Evolutionary conservation across 2,329 filamentous ascomycete species (phyloP).

Genomic region (Talaromyces sp.): DNA sequence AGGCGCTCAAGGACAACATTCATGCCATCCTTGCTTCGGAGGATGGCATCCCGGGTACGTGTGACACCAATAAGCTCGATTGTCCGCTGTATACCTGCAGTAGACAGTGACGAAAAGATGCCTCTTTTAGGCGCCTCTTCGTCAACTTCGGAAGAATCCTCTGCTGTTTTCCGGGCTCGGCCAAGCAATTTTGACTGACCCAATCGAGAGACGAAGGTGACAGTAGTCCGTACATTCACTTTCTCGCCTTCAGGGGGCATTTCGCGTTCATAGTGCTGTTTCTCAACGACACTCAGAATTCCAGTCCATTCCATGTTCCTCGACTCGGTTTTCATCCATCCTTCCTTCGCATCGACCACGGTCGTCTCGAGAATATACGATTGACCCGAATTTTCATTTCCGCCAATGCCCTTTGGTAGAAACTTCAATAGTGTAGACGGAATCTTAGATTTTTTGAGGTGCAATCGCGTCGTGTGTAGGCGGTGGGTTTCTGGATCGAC

Average conservation of each 20-base stretch:
- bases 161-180: slow-evolving; percentile 31
- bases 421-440: slow-evolving; percentile 60
- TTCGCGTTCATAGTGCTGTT: slow-evolving; percentile 53
- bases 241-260: slow-evolving; percentile 33
- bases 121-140: slow-evolving; percentile 53
- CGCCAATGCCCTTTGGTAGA: slow-evolving; percentile 57
- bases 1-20: slow-evolving; percentile 62
- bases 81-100: slow-evolving; percentile 58
- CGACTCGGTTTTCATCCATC: slow-evolving; percentile 64
- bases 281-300: slow-evolving; percentile 61
- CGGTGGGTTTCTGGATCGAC: slow-evolving; percentile 59
- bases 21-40: slow-evolving; percentile 64
- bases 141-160: slow-evolving; percentile 42
- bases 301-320: slow-evolving; percentile 65
- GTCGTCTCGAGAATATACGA: slow-evolving; percentile 63
- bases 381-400: slow-evolving; percentile 57
- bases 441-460: slow-evolving; percentile 62
- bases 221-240: slow-evolving; percentile 57
- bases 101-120: slow-evolving; percentile 58
- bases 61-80: slow-evolving; percentile 62
- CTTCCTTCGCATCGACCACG: slow-evolving; percentile 59
- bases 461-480: slow-evolving; percentile 59
- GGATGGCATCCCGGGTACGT: slow-evolving; percentile 57
- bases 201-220: slow-evolving; percentile 60
- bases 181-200: slow-evolving; percentile 55